phyloP scores from a whole-genome alignment of 2,329 filamentous ascomycete genomes.

The Phialophora verrucosa region DNA sequence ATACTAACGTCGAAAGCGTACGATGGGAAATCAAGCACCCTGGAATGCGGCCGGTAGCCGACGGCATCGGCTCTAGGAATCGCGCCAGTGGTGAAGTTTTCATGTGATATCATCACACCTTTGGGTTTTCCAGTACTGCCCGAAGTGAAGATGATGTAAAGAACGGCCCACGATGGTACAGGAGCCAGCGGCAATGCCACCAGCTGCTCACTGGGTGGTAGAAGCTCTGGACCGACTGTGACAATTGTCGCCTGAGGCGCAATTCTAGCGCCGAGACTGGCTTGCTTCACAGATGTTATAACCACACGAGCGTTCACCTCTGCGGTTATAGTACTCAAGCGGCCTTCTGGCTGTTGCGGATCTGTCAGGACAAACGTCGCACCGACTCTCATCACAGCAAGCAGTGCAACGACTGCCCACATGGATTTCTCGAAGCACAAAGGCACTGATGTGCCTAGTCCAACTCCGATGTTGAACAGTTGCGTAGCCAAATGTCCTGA shows the following conservation, averaged over 20 bases:
- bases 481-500: too few relatives aligned
- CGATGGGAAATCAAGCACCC: conserved; percentile 51
- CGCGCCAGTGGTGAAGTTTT: conserved; percentile 43
- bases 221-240: conserved; percentile 42
- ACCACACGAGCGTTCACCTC: conserved; percentile 46
- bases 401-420: conserved; percentile 50
- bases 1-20: conserved; percentile 56
- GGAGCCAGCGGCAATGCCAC: conserved; percentile 29
- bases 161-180: conserved; percentile 46
- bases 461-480: too few relatives aligned
- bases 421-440: conserved; percentile 53
- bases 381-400: conserved; percentile 51
- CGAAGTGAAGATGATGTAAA: conserved; percentile 46
- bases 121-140: conserved; percentile 44
- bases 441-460: conserved; percentile 38
- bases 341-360: conserved; percentile 47
- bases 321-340: conserved; percentile 45
- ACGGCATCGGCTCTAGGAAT: conserved; percentile 58
- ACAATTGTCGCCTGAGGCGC: conserved; percentile 43
- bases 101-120: conserved; percentile 47
- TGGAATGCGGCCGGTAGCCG: conserved; percentile 44
- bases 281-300: conserved; percentile 44
- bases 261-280: conserved; percentile 40
- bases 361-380: conserved; percentile 52
- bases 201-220: conserved; percentile 27